Evolutionary conservation across 2,329 filamentous ascomycete species (phyloP).

Genomic region (Apiospora koreana): DNA sequence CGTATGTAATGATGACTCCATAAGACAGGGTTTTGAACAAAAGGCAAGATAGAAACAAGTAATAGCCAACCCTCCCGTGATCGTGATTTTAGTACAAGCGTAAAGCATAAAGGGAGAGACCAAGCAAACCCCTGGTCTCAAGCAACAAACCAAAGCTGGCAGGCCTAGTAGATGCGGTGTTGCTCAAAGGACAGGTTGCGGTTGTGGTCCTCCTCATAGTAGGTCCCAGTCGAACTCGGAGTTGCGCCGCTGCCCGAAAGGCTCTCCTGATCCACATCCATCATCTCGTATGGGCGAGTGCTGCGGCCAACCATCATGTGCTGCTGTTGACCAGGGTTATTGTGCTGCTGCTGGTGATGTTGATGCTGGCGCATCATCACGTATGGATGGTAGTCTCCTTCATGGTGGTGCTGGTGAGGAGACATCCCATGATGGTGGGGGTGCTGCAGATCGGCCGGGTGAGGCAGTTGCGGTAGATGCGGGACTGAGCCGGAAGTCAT

Average conservation of each 20-base stretch:
- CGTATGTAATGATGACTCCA: neutral
- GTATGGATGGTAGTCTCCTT: conserved; percentile 18
- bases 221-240: conserved; percentile 34
- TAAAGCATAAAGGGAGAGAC: neutral
- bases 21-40: neutral
- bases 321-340: neutral
- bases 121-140: neutral
- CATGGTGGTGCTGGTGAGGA: conserved; percentile 4
- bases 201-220: conserved; percentile 47
- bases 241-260: conserved; percentile 36
- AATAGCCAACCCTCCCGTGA: neutral
- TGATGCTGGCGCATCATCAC: conserved; percentile 20
- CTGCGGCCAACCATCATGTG: conserved; percentile 23
- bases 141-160: neutral
- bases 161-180: conserved; percentile 44
- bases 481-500: conserved; percentile 28
- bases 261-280: conserved; percentile 45
- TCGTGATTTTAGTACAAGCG: neutral
- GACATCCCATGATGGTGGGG: conserved; percentile 19
- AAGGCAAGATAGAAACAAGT: neutral
- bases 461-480: conserved; percentile 31
- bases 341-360: neutral
- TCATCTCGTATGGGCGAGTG: conserved; percentile 44
- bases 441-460: conserved; percentile 33
- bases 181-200: conserved; percentile 40